These are phyloP conservation scores for Exophiala calicioides DNA, from an alignment of 2,329 filamentous ascomycete species.

Conservation along the genomic window DNA sequence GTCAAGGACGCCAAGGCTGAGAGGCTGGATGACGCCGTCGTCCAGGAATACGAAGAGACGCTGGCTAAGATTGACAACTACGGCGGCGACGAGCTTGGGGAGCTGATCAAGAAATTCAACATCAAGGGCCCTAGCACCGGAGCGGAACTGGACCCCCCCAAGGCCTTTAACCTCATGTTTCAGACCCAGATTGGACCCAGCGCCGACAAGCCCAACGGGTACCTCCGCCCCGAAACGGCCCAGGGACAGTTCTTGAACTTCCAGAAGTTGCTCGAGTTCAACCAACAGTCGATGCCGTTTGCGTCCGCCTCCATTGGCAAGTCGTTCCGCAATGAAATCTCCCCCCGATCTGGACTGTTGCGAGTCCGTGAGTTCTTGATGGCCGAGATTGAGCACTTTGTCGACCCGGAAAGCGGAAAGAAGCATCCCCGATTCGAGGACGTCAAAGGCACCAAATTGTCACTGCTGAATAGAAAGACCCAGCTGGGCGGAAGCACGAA, in stretches of 20 bases:
- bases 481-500: slow-evolving; percentile 84
- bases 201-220: slow-evolving; percentile 75
- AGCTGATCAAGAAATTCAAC: slow-evolving; percentile 86
- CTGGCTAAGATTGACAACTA: slow-evolving; percentile 97
- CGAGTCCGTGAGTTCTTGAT: slow-evolving; percentile 97
- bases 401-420: slow-evolving; percentile 92
- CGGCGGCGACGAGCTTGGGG: slow-evolving; percentile 78
- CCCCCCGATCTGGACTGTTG: slow-evolving; percentile 83
- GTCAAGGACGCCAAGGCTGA: slow-evolving; percentile 73
- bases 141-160: slow-evolving; percentile 73
- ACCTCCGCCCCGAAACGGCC: slow-evolving; percentile 89
- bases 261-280: slow-evolving; percentile 92
- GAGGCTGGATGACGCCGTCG: slow-evolving; percentile 82
- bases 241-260: slow-evolving; percentile 99
- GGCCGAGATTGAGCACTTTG: slow-evolving; percentile 98
- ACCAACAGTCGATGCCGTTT: slow-evolving; percentile 93
- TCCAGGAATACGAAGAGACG: slow-evolving; percentile 86
- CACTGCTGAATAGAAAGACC: slow-evolving; percentile 78
- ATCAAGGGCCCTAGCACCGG: slow-evolving; percentile 84
- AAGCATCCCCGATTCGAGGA: slow-evolving; percentile 87
- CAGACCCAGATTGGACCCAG: slow-evolving; percentile 91
- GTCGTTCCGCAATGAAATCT: slow-evolving; percentile 98
- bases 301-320: slow-evolving; percentile 96
- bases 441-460: slow-evolving; percentile 79
- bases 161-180: slow-evolving; percentile 99